Evolutionary conservation across 805 yeast species (phyloP).

Genomic region (Candida coquimbonensis): DNA sequence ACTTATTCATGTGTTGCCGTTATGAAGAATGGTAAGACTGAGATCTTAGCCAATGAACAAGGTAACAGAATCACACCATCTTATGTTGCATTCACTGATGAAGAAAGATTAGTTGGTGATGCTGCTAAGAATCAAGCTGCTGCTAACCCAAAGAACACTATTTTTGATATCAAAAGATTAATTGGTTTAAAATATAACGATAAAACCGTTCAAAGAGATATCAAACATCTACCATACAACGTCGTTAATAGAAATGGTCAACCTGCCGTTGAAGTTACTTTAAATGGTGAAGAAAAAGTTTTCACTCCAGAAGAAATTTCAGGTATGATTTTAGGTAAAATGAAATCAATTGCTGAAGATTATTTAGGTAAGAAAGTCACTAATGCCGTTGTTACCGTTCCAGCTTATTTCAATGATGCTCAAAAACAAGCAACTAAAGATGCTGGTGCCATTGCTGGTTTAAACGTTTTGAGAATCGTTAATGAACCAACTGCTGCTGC

Average conservation of each 20-base stretch:
- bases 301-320: conserved; percentile 93
- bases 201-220: conserved; percentile 70
- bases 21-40: conserved; percentile 79
- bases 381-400: conserved; percentile 89
- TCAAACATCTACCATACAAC: conserved; percentile 75
- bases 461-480: conserved; percentile 80
- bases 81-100: conserved; percentile 86
- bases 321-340: conserved; percentile 84
- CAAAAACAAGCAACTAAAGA: conserved; percentile 93
- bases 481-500: conserved; percentile 98
- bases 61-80: conserved; percentile 97
- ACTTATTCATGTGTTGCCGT: conserved; percentile 96
- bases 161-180: conserved; percentile 87
- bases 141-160: conserved; percentile 76
- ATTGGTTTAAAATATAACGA: conserved; percentile 81
- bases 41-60: conserved; percentile 90
- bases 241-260: conserved; percentile 67
- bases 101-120: conserved; percentile 91
- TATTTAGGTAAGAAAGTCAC: conserved; percentile 79
- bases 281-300: conserved; percentile 63
- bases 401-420: conserved; percentile 90
- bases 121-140: conserved; percentile 97
- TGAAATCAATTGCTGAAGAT: conserved; percentile 90
- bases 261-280: conserved; percentile 75
- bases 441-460: conserved; percentile 88